phyloP scores from a whole-genome alignment of 495 filamentous ascomycete genomes.

The Aspergillus nidulans region DNA sequence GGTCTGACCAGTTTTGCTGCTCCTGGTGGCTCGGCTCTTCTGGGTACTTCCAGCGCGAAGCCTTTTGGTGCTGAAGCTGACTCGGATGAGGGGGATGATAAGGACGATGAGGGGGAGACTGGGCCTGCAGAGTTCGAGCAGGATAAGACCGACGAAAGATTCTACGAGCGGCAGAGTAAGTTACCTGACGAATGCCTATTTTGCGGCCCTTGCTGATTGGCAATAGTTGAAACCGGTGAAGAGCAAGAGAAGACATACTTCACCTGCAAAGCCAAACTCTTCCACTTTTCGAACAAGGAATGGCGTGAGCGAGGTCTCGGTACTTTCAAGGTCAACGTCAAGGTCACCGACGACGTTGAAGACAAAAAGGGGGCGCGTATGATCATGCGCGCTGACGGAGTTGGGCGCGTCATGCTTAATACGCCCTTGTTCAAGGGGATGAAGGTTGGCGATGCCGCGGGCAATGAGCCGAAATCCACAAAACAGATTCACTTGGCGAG shows the following conservation, averaged over 20 bases:
- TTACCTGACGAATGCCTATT: conserved; percentile 1
- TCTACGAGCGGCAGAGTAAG: conserved; percentile 64
- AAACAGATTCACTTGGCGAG: conserved; percentile 60
- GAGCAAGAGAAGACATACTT: conserved; percentile 58
- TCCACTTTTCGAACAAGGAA: conserved; percentile 61
- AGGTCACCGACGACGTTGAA: conserved; percentile 44
- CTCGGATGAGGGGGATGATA: conserved; percentile 48
- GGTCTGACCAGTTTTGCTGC: conserved; percentile 66
- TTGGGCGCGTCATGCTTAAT: conserved; percentile 82
- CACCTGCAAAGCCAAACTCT: conserved; percentile 72
- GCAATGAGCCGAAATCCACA: conserved; percentile 39
- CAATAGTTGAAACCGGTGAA: conserved; percentile 69
- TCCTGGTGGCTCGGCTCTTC: conserved; percentile 48
- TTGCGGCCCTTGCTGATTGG: not conserved
- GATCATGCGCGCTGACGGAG: conserved; percentile 84
- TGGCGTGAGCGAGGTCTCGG: conserved; percentile 89
- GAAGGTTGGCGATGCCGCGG: conserved; percentile 57
- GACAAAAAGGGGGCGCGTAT: conserved; percentile 60
- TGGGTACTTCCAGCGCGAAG: conserved; percentile 54
- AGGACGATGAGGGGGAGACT: conserved; percentile 40
- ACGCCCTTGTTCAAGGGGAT: conserved; percentile 68
- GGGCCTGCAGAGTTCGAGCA: conserved; percentile 48
- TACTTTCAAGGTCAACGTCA: conserved; percentile 76
- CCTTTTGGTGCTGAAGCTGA: conserved; percentile 69
- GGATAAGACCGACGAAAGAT: conserved; percentile 60